Percentiles rank a stretch among this genome's conserved stretches.
phyloP scores from a whole-genome alignment of 116 monocot species.

The Dioscorea cayenensis region DNA sequence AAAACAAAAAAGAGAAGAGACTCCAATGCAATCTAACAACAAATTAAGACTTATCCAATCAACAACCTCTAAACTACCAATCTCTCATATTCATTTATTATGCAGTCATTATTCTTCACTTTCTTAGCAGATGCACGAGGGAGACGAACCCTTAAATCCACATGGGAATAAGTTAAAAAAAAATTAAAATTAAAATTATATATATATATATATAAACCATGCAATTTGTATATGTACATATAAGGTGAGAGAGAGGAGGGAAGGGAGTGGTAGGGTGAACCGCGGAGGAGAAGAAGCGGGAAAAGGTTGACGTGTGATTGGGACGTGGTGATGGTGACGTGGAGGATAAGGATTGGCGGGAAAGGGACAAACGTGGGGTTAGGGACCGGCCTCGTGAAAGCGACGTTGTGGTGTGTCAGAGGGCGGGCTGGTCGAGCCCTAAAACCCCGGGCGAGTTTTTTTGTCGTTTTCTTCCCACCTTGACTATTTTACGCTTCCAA shows the following conservation, averaged over 20 bases:
- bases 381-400: background rate
- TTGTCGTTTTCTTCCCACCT: background rate
- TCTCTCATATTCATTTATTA: background rate
- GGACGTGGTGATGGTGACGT: slow-evolving; percentile 2
- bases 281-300: background rate
- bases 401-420: background rate
- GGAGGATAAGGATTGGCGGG: slow-evolving; percentile 3
- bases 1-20: background rate
- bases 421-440: background rate
- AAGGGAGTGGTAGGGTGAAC: background rate
- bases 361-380: background rate
- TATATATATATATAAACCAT: too few species aligned
- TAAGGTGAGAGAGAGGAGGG: background rate
- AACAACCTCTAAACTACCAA: background rate
- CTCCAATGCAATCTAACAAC: background rate
- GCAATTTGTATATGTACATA: background rate
- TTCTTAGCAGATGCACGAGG: slow-evolving; percentile 9
- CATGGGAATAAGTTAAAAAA: background rate
- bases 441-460: background rate
- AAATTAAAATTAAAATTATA: background rate
- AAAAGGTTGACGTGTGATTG: background rate
- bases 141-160: background rate
- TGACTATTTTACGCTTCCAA: background rate
- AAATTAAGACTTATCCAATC: background rate
- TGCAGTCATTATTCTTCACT: background rate